Percentiles rank a stretch among this genome's conserved stretches.
Conservation (phyloP, 345 rosid genomes). For the Cochlearia excelsa region DNA sequence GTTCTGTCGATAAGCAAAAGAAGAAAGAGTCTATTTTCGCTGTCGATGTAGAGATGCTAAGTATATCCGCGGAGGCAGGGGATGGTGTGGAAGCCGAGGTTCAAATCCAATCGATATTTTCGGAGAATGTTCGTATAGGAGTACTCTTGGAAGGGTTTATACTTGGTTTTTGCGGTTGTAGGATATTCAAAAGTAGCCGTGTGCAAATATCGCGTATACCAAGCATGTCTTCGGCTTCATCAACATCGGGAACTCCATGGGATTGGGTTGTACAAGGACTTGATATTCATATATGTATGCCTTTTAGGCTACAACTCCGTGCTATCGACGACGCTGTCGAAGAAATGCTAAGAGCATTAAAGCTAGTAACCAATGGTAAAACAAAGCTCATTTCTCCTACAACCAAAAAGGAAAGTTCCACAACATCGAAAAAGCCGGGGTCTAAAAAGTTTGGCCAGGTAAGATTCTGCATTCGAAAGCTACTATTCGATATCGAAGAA, state of each 20-base stretch:
- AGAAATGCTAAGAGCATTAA: constrained; percentile 87
- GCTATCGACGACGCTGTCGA: constrained; percentile 94
- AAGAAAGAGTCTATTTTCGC: constrained; percentile 90
- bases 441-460: constrained; percentile 61
- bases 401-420: constrained; percentile 54
- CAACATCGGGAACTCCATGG: constrained; percentile 41
- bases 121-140: constrained; percentile 94
- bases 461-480: constrained; percentile 64
- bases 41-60: constrained; percentile 83
- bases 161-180: constrained; percentile 67
- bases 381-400: constrained; percentile 51
- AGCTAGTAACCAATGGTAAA: constrained; percentile 72
- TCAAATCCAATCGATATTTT: constrained; percentile 92
- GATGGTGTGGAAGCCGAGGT: constrained; percentile 82
- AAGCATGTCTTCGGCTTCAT: constrained; percentile 46
- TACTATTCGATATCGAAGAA: constrained; percentile 87
- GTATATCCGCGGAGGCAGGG: constrained; percentile 79
- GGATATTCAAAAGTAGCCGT: constrained; percentile 75
- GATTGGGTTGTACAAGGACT: constrained; percentile 89
- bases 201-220: constrained; percentile 94
- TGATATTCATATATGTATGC: constrained; percentile 78
- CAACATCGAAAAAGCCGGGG: constrained; percentile 58
- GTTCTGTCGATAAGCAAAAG: constrained; percentile 56
- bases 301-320: constrained; percentile 82
- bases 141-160: constrained; percentile 90